Percentiles rank a stretch among this genome's conserved stretches.
These are phyloP conservation scores for Saccharomycopsis vini DNA, from an alignment of 805 yeast species.

Conservation along the genomic window DNA sequence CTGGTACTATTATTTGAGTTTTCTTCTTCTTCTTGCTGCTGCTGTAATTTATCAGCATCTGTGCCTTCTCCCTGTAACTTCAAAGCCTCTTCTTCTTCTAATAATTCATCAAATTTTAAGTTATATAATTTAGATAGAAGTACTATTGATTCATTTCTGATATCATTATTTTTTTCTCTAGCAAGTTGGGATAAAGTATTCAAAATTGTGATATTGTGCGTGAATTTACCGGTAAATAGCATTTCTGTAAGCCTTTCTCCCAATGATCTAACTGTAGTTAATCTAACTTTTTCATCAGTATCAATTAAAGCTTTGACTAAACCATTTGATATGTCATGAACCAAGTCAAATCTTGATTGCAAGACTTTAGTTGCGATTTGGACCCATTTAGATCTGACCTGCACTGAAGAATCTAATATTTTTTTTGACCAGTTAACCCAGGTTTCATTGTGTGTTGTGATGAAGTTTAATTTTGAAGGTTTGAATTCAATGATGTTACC, in stretches of 20 bases:
- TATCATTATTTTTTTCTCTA: conserved; percentile 60
- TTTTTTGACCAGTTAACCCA: conserved; percentile 71
- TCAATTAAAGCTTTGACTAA: conserved; percentile 64
- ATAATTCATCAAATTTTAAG: conserved; percentile 19
- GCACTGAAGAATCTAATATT: conserved; percentile 55
- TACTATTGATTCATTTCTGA: conserved; percentile 50
- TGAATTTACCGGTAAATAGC: conserved; percentile 39
- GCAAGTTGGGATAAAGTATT: conserved; percentile 50
- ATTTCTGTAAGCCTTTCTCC: conserved; percentile 35
- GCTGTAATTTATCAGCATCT: neutral
- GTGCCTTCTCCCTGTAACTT: too few species aligned
- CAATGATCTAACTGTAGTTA: conserved; percentile 47
- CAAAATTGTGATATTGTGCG: conserved; percentile 35
- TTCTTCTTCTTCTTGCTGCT: conserved; percentile 3
- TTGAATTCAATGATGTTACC: conserved; percentile 50
- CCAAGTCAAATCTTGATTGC: conserved; percentile 32
- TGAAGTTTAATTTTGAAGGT: conserved; percentile 48
- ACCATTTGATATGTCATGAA: conserved; percentile 48
- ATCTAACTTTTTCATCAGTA: conserved; percentile 64
- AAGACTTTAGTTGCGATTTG: conserved; percentile 45
- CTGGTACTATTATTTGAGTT: conserved; percentile 4
- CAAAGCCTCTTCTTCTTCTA: conserved; percentile 22
- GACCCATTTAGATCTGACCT: conserved; percentile 65
- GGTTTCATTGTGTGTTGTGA: conserved; percentile 45
- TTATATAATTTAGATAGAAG: conserved; percentile 50